Percentiles rank a stretch among this genome's conserved stretches.
phyloP scores from a whole-genome alignment of 2,329 filamentous ascomycete species.

The Beauveria sp. region DNA sequence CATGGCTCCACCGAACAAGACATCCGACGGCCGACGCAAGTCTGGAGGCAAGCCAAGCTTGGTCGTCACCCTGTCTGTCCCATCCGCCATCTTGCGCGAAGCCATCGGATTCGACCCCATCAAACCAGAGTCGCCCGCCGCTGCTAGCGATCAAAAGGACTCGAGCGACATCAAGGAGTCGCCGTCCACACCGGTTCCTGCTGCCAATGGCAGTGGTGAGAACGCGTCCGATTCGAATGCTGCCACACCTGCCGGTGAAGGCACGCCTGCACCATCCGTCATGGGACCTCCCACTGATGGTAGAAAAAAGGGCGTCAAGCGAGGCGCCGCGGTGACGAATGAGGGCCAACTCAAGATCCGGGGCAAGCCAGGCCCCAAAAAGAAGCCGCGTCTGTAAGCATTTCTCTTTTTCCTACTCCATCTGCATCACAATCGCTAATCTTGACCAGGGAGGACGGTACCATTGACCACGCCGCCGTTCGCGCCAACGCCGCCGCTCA shows the following conservation, averaged over 20 bases:
- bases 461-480: conserved; percentile 46
- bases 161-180: conserved; percentile 35
- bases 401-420: not conserved
- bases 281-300: conserved; percentile 56
- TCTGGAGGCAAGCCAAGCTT: conserved; percentile 28
- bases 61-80: conserved; percentile 46
- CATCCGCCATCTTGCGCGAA: conserved; percentile 41
- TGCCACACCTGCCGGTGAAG: conserved; percentile 46
- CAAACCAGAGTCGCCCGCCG: conserved; percentile 37
- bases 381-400: conserved; percentile 88
- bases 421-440: conserved; percentile 9
- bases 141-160: conserved; percentile 28
- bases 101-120: conserved; percentile 33
- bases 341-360: conserved; percentile 62
- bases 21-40: conserved; percentile 29
- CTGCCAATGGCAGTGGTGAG: conserved; percentile 41
- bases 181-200: conserved; percentile 32
- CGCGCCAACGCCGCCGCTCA: conserved; percentile 48
- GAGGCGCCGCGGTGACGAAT: conserved; percentile 53
- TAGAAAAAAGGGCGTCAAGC: conserved; percentile 71
- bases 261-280: conserved; percentile 45
- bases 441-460: conserved; percentile 50
- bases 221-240: conserved; percentile 53
- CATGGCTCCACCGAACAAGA: conserved; percentile 29
- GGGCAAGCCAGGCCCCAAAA: conserved; percentile 91